phyloP scores from a whole-genome alignment of 768 basidiomycete genomes.

The Coprinopsis strossmayeri region DNA sequence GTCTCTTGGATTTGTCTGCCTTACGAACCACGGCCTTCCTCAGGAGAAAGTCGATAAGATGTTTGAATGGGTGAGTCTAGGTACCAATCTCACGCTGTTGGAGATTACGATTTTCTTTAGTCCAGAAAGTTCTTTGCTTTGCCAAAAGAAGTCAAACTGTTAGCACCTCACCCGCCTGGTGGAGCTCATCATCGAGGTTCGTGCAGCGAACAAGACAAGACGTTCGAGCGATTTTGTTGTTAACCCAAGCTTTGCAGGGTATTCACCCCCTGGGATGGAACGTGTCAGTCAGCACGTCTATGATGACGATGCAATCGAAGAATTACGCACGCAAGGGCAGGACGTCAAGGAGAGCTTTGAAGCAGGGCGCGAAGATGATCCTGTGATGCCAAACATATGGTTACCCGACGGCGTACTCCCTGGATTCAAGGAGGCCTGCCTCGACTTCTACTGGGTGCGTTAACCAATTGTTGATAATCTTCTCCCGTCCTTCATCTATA shows the following conservation, averaged over 20 bases:
- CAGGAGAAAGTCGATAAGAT: constrained; percentile 29
- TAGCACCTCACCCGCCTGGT: constrained; percentile 39
- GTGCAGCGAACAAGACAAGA: no score
- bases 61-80: constrained; percentile 31
- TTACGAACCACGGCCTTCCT: constrained; percentile 35
- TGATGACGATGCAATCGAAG: constrained; percentile 22
- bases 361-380: constrained; percentile 41
- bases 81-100: background rate
- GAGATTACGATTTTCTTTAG: constrained; percentile 16
- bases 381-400: constrained; percentile 50
- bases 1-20: constrained; percentile 41
- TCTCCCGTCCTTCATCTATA: no score
- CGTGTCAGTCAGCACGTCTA: constrained; percentile 31
- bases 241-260: constrained; percentile 19
- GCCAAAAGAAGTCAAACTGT: constrained; percentile 30
- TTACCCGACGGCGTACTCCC: constrained; percentile 44
- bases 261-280: constrained; percentile 33
- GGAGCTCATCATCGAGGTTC: constrained; percentile 39
- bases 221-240: no score
- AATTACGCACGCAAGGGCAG: constrained; percentile 23
- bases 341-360: constrained; percentile 52
- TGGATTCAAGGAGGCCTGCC: constrained; percentile 45
- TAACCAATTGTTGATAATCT: background rate
- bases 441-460: constrained; percentile 43
- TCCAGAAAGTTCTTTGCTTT: constrained; percentile 32